Base-by-base conservation (phyloP, 805 yeast species). In the Saturnispora mendoncae region DNA sequence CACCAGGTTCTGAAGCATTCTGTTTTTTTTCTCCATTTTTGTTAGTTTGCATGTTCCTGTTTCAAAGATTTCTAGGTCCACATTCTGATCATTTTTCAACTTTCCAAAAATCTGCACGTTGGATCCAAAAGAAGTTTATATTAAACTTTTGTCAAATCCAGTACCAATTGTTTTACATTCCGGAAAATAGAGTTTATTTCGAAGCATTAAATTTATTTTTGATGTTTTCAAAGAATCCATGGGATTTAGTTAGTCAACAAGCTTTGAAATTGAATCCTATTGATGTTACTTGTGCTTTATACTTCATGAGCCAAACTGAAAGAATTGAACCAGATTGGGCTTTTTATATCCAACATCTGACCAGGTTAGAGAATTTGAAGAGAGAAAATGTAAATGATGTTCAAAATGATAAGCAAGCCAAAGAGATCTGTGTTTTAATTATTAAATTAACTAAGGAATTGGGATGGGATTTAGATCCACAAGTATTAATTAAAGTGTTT, bases 291-390 rank as follows among this genome's bases (percentile, higher is more conserved):
- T 45, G 45, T 15, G 54, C 53, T 25, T 38, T 58, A 1, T 58
- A 52, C 34, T 56, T 56, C 26, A 29, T 59, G 15, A 53, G 55
- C 25, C 50, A 60, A 5, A 42, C 40, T 26, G 21, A 39, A 3
- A 47, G 46, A 5, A 55, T 58, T 9, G 38, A 52, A 15, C 51
- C 48, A 14, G 60, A 60, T 44, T 60, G 65, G 65, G 61, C 55
- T 24, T 56, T 42, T 28, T 60, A 51, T 33, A 46, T 53, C 24
- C 36, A 48, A n/a, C 54, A 47, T 20, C 15, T 53, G 10, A 36
- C 31, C 6, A 1, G 18, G 4, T 17, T 46, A 3, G 39, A 32
- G n/a, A 39, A 33, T 18, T 23, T 15, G 10, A 20, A 25, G 2
- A 33, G 36, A 21, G 17, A 26, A 15, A 26, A 15, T 2, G n/a